Conservation (phyloP, 2,329 filamentous ascomycete species). For the Trichoderma afroharzianum region DNA sequence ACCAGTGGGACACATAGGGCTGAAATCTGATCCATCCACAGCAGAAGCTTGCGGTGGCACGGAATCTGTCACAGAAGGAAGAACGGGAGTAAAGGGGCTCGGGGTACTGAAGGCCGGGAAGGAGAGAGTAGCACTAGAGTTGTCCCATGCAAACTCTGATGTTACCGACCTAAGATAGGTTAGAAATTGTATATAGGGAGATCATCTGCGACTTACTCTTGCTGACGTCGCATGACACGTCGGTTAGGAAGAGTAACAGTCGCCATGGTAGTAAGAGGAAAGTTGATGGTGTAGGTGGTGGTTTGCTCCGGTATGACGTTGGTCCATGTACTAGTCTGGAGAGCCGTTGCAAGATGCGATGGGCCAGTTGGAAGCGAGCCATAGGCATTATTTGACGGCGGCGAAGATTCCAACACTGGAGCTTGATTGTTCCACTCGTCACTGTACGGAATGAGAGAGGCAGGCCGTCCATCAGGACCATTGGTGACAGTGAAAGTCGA, state of each 20-base stretch:
- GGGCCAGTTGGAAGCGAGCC: conserved; percentile 20
- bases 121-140: conserved; percentile 27
- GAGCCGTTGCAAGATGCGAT: conserved; percentile 18
- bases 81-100: conserved; percentile 12
- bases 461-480: conserved; percentile 15
- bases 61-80: conserved; percentile 14
- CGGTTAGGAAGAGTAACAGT: conserved; percentile 30
- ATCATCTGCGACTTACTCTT: conserved; percentile 24
- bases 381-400: conserved; percentile 23
- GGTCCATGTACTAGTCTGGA: conserved; percentile 38
- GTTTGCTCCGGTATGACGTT: conserved; percentile 38
- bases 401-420: conserved; percentile 20
- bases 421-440: conserved; percentile 18
- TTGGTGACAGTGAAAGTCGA: conserved; percentile 27
- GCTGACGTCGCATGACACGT: conserved; percentile 29
- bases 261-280: conserved; percentile 37
- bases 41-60: conserved; percentile 12
- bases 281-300: conserved; percentile 39
- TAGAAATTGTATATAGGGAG: conserved; percentile 2
- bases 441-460: conserved; percentile 21
- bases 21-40: conserved; percentile 11
- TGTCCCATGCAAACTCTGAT: conserved; percentile 26
- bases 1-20: conserved; percentile 29
- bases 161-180: conserved; percentile 22
- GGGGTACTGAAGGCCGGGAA: conserved; percentile 28